Conservation (phyloP, 2,329 filamentous ascomycete genomes). For the Penicillium oxalicum region DNA sequence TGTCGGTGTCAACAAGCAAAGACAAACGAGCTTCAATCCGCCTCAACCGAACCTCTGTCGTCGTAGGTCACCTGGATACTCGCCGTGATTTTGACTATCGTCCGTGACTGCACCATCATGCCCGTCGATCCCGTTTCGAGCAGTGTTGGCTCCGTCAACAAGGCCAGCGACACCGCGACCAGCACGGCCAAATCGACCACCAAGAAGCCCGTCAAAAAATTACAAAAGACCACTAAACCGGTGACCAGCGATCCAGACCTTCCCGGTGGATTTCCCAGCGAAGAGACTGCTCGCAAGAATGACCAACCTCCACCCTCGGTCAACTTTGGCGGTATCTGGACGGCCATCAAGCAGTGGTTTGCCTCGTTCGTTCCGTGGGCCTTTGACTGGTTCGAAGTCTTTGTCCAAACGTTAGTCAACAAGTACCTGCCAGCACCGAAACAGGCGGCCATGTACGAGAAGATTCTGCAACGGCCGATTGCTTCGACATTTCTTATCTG, state of each 20-base stretch:
- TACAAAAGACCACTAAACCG: conserved; percentile 14
- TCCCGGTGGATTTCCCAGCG: conserved; percentile 25
- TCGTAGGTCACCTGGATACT: too few species aligned
- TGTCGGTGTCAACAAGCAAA: too few species aligned
- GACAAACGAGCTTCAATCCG: too few species aligned
- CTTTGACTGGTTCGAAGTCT: conserved; percentile 25
- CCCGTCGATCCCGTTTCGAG: conserved; percentile 22
- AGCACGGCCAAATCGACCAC: conserved; percentile 13
- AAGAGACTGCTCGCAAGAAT: conserved; percentile 13
- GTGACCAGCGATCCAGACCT: conserved; percentile 15
- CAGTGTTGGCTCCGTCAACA: conserved; percentile 17
- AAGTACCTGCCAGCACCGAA: conserved; percentile 24
- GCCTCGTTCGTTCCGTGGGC: conserved; percentile 17
- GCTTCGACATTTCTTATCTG: conserved; percentile 29
- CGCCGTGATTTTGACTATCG: too few species aligned
- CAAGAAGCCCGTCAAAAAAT: conserved; percentile 12
- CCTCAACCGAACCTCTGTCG: too few species aligned
- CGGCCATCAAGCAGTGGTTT: conserved; percentile 14
- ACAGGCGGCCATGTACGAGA: conserved; percentile 26
- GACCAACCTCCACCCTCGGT: conserved; percentile 15
- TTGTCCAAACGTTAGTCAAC: conserved; percentile 19
- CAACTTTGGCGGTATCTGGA: conserved; percentile 15
- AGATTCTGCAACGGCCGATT: conserved; percentile 25
- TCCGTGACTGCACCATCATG: conserved; percentile 10
- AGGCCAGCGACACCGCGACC: conserved; percentile 12